Evolutionary conservation across 768 basidiomycete genomes (phyloP).

Genomic region (Boletus pseudopeckii): DNA sequence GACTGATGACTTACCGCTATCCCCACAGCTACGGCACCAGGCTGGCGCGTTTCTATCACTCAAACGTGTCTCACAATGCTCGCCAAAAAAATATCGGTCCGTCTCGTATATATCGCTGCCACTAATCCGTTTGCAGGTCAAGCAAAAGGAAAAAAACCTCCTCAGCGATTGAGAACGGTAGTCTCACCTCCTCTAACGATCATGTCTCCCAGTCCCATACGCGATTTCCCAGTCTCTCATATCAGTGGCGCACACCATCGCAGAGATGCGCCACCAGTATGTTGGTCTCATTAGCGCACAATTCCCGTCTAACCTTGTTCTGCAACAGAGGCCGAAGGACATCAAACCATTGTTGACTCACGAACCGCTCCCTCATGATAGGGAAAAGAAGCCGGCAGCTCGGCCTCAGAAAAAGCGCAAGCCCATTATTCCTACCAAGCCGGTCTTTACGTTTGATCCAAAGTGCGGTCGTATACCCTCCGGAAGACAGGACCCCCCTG

Average conservation of each 20-base stretch:
- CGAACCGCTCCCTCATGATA: slow-evolving; percentile 23
- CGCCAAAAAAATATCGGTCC: slow-evolving; percentile 20
- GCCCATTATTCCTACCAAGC: slow-evolving; percentile 15
- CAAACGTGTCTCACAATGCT: slow-evolving; percentile 25
- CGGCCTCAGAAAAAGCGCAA: slow-evolving; percentile 25
- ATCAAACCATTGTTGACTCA: slow-evolving; percentile 18
- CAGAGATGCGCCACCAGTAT: slow-evolving; percentile 18
- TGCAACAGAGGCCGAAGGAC: slow-evolving; percentile 21
- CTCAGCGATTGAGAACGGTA: slow-evolving; percentile 10
- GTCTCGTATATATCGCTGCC: slow-evolving; percentile 27
- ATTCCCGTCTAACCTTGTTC: slow-evolving; percentile 11
- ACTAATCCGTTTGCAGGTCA: slow-evolving; percentile 13
- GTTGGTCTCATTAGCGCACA: slow-evolving; percentile 14
- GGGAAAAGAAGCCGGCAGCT: slow-evolving; percentile 20
- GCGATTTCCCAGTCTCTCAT: slow-evolving; percentile 12
- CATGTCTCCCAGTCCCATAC: slow-evolving; percentile 9
- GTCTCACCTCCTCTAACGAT: slow-evolving; percentile 4
- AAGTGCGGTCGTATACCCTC: slow-evolving; percentile 16
- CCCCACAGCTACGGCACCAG: slow-evolving; percentile 34
- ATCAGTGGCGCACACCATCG: slow-evolving; percentile 13
- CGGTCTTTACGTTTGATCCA: slow-evolving; percentile 22
- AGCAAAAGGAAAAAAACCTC: slow-evolving; percentile 7
- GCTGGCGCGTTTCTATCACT: slow-evolving; percentile 30
- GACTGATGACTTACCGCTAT: slow-evolving; percentile 21
- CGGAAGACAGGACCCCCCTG: slow-evolving; percentile 19